These are phyloP conservation scores for Eimeria praecox DNA, from an alignment of 169 alveolate genomes.

Conservation along the genomic window DNA sequence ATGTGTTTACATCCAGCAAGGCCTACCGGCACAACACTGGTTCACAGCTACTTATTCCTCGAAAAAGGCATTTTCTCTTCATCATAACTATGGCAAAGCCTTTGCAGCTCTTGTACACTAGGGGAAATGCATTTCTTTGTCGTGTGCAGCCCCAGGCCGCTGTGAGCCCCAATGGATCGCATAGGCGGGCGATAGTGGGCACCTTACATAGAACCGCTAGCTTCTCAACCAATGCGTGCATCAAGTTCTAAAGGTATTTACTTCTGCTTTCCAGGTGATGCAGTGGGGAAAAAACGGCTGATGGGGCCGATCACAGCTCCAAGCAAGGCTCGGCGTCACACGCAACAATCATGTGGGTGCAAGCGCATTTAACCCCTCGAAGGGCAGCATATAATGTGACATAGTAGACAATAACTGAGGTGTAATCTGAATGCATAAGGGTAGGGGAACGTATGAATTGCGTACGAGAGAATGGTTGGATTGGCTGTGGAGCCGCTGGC, in stretches of 20 bases:
- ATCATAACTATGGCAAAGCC: background rate
- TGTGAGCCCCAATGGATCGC: slow-evolving; percentile 23
- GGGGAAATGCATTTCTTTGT: background rate
- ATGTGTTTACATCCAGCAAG: background rate
- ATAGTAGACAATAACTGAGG: background rate
- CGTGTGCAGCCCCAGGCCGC: slow-evolving; percentile 17
- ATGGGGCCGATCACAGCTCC: background rate
- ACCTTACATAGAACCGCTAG: background rate
- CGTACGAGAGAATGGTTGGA: background rate
- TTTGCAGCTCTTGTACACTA: background rate
- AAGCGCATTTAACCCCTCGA: background rate
- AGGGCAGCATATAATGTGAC: background rate
- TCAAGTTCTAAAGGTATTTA: background rate
- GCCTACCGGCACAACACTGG: background rate
- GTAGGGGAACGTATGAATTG: background rate
- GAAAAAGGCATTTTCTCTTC: background rate
- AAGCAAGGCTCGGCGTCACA: no score
- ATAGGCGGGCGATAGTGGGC: background rate
- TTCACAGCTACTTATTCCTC: background rate
- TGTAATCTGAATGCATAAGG: background rate
- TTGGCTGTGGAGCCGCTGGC: background rate
- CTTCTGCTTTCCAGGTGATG: background rate
- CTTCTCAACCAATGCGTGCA: background rate
- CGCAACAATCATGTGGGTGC: background rate
- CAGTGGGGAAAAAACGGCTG: background rate